These are phyloP conservation scores for Diaporthe citriasiana DNA, from an alignment of 2,329 filamentous ascomycete genomes.

Conservation along the genomic window DNA sequence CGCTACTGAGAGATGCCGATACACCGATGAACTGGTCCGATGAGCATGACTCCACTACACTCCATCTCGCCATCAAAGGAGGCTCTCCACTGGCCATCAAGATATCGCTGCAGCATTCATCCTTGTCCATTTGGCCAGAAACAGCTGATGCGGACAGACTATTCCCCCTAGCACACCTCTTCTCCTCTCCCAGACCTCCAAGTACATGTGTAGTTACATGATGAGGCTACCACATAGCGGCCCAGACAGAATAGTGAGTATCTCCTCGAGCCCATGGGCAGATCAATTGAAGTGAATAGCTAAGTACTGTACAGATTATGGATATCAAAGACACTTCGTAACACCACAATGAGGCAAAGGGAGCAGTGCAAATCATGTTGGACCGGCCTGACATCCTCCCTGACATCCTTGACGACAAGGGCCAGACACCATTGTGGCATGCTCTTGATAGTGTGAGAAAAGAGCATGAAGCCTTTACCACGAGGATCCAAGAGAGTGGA, in stretches of 20 bases:
- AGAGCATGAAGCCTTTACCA: background rate
- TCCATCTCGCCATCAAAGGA: background rate
- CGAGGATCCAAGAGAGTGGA: background rate
- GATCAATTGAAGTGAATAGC: too few species aligned
- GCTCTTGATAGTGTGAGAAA: background rate
- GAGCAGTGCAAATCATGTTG: background rate
- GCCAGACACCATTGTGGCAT: conserved; percentile 2
- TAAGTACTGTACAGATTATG: background rate
- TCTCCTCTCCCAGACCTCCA: background rate
- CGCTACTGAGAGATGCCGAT: background rate
- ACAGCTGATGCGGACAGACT: background rate
- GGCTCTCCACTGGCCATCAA: background rate
- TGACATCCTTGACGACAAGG: background rate
- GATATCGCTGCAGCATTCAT: background rate
- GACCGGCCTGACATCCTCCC: background rate
- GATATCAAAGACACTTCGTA: background rate
- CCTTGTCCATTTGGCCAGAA: background rate
- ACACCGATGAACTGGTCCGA: background rate
- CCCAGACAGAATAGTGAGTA: background rate
- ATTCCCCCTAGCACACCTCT: background rate
- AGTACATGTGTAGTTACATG: background rate
- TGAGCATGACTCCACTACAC: background rate
- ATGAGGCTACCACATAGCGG: background rate
- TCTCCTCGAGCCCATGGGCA: accelerated
- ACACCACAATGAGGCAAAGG: background rate